Conservation (phyloP, 441 rosid species). For the Erodium texanum region DNA sequence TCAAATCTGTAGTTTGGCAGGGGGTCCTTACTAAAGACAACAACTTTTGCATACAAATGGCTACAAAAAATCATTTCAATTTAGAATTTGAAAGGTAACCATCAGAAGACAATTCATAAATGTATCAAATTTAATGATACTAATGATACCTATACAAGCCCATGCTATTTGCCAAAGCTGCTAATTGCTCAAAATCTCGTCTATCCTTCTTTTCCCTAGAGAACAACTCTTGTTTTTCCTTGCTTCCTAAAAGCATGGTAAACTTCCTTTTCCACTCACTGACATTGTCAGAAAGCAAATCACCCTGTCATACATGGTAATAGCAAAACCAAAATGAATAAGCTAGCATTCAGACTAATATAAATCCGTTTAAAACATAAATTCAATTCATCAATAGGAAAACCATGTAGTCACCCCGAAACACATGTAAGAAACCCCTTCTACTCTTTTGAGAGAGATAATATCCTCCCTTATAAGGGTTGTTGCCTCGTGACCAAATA, state of each 20-base stretch:
- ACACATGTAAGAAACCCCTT: too few species aligned
- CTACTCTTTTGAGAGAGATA: too few species aligned
- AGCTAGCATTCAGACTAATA: neutral
- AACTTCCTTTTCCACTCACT: slow-evolving; percentile 98
- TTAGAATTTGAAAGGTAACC: neutral
- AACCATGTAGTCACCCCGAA: neutral
- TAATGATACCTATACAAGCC: slow-evolving; percentile 68
- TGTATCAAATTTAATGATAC: neutral
- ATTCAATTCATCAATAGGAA: neutral
- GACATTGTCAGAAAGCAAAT: slow-evolving; percentile 78
- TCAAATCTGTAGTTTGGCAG: slow-evolving; percentile 95
- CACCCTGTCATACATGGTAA: slow-evolving; percentile 39
- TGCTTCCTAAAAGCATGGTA: slow-evolving; percentile 55
- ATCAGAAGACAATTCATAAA: neutral
- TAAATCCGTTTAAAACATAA: neutral
- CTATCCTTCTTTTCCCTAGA: slow-evolving; percentile 87
- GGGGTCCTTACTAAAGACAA: slow-evolving; percentile 93
- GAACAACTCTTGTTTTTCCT: slow-evolving; percentile 68
- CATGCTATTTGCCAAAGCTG: slow-evolving; percentile 74
- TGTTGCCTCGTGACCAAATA: too few species aligned
- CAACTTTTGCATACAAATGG: slow-evolving; percentile 67
- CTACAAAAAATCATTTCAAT: neutral
- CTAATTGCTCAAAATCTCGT: slow-evolving; percentile 86
- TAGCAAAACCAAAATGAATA: neutral
- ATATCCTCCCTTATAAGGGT: too few species aligned